A percentile compares a stretch with the other conserved stretches of the same genome.
Conservation (phyloP, 2,329 filamentous ascomycete genomes). For the Bipolaris oryzae region DNA sequence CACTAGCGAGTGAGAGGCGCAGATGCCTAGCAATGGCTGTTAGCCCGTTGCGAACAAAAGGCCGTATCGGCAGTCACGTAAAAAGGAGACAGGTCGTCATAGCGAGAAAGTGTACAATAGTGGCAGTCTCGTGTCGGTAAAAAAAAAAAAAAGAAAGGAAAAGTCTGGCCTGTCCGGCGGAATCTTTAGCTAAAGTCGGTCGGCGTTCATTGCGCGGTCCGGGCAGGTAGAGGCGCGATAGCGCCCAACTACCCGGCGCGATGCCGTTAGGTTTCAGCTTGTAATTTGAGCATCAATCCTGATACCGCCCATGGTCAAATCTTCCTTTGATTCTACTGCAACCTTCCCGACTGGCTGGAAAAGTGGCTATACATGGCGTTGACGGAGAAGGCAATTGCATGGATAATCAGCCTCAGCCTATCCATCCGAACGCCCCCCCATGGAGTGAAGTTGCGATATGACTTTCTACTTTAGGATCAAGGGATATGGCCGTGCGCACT, state of each 20-base stretch:
- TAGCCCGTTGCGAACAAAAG: constrained; percentile 9
- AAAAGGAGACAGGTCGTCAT: constrained; percentile 17
- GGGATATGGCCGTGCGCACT: constrained; percentile 19
- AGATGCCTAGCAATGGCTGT: constrained; percentile 1
- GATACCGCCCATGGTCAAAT: neutral
- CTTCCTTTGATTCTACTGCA: neutral
- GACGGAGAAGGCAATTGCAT: constrained; percentile 12
- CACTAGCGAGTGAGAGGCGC: constrained; percentile 15
- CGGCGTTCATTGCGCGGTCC: constrained; percentile 30
- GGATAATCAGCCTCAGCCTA: constrained; percentile 10
- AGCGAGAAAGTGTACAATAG: constrained; percentile 26
- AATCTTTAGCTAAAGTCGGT: constrained; percentile 27
- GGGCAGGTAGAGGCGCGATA: constrained; percentile 23
- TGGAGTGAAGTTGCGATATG: constrained; percentile 6
- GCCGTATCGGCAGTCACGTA: constrained; percentile 21
- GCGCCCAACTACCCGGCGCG: constrained; percentile 28
- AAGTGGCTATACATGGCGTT: constrained; percentile 5
- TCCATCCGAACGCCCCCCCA: constrained; percentile 1
- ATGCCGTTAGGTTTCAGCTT: constrained; percentile 30
- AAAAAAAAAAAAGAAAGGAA: too few species aligned
- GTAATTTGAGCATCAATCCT: constrained; percentile 11
- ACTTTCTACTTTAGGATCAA: constrained; percentile 11
- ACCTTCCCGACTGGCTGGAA: neutral
- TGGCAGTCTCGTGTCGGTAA: constrained; percentile 38
- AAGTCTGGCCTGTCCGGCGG: constrained; percentile 18